Evolutionary conservation across 805 yeast species (phyloP).

Genomic region (Metschnikowia anglica): DNA sequence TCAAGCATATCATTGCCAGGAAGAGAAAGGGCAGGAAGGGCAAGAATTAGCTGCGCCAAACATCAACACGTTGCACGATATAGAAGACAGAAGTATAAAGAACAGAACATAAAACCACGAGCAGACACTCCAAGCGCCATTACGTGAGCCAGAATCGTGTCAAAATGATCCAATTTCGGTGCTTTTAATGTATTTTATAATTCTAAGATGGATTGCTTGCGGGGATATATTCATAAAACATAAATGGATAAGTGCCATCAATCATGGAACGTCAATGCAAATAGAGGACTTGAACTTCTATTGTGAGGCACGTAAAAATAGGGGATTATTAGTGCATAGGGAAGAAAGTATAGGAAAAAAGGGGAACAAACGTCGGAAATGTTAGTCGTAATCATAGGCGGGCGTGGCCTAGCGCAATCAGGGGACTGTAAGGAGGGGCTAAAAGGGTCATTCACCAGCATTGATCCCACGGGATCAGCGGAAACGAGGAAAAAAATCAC

Average conservation of each 20-base stretch:
- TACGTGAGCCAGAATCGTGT: too few relatives aligned
- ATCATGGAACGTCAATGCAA: background rate
- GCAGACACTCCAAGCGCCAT: too few relatives aligned
- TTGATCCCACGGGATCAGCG: too few relatives aligned
- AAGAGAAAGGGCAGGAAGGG: conserved; percentile 66
- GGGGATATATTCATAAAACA: background rate
- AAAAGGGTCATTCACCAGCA: background rate
- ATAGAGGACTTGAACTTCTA: background rate
- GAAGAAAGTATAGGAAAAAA: conserved; percentile 1
- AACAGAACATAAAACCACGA: background rate
- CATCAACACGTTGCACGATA: background rate
- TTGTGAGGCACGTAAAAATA: background rate
- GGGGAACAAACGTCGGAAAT: conserved; percentile 3
- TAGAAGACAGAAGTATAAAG: background rate
- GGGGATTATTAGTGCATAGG: background rate
- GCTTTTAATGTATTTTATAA: conserved; percentile 2
- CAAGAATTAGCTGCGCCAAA: conserved; percentile 24
- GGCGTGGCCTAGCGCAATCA: background rate
- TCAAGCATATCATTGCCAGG: conserved; percentile 63
- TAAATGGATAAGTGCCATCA: background rate
- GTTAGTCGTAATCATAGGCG: conserved; percentile 5
- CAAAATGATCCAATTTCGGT: too few relatives aligned
- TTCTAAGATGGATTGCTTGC: background rate
- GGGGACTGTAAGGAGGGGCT: background rate
- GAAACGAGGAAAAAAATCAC: conserved; percentile 14